Evolutionary conservation across 495 filamentous ascomycete genomes (phyloP).

Genomic region (Penicillium argentinense): DNA sequence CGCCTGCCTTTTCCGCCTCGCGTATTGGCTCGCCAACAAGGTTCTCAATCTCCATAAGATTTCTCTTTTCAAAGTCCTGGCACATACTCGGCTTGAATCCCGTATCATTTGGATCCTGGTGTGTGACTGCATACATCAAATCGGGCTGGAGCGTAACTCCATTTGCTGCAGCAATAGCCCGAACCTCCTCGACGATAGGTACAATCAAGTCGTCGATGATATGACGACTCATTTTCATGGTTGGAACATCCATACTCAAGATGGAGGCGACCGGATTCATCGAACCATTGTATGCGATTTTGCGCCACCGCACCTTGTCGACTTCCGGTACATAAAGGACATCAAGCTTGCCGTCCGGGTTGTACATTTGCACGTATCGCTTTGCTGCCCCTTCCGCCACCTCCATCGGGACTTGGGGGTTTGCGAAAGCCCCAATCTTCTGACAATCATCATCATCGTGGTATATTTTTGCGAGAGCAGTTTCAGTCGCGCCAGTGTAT

Average conservation of each 20-base stretch:
- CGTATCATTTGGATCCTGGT: conserved; percentile 34
- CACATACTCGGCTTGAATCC: conserved; percentile 48
- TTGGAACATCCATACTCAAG: conserved; percentile 10
- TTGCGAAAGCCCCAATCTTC: conserved; percentile 46
- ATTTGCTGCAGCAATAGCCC: conserved; percentile 9
- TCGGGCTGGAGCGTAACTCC: conserved; percentile 35
- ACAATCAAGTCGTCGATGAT: conserved; percentile 10
- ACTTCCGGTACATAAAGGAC: conserved; percentile 35
- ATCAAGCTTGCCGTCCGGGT: conserved; percentile 26
- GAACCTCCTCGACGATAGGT: conserved; percentile 17
- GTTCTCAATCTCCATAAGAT: conserved; percentile 53
- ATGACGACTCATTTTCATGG: conserved; percentile 9
- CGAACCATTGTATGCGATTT: conserved; percentile 24
- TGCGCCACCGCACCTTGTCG: conserved; percentile 42
- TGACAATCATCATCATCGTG: conserved; percentile 43
- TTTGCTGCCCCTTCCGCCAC: conserved; percentile 25
- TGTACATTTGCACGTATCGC: conserved; percentile 42
- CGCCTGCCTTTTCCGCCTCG: conserved; percentile 41
- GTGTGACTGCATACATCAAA: conserved; percentile 33
- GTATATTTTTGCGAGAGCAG: conserved; percentile 39
- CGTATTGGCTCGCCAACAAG: conserved; percentile 53
- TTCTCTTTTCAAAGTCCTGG: conserved; percentile 46
- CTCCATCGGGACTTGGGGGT: conserved; percentile 19
- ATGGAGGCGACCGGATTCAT: conserved; percentile 14
- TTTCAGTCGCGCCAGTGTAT: conserved; percentile 51